Base-by-base conservation (phyloP, 2,329 filamentous ascomycete species). In the Cordyceps cateniannulata region DNA sequence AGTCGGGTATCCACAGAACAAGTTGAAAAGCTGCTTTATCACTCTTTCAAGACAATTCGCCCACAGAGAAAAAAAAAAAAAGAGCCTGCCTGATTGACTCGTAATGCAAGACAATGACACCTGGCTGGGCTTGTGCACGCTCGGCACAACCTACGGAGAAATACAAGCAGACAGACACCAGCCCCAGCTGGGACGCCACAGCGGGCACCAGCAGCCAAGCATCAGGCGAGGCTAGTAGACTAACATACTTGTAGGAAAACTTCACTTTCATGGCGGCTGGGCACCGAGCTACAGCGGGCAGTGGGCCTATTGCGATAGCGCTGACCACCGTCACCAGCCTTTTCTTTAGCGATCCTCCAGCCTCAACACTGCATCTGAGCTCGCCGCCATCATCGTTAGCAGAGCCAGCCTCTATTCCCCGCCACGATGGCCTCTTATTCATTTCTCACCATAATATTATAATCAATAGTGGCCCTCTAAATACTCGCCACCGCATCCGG, bases 391-490 rank as follows among this genome's bases (percentile, higher is more conserved):
- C 4, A 32, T 20, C 47, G 7, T 20, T 25, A 25, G 32, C 40
- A n/a, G n/a, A 20, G 38, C 9, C 42, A 27, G n/a, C 5, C 20
- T 47, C 5, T 48, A n/a, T 42, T 38, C 27, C 44, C 54, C 54
- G 54, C 54, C 54, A 57, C 54, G 44, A 57, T 57, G 38, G 16
- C 54, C n/a, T 57, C 54, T 16, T 27, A 16, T 55, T 32, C 6
- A 18, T 20, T 9, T 16, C 27, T 48, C 5, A 20, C n/a, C 9
- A n/a, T 49, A 4, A n/a, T 22, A 35, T 20, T 16, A 7, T 27
- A 48, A 3, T 25, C n/a, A 16, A 1, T n/a, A 14, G 9, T 25
- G 20, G 47, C 25, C 25, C 25, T 29, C 24, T 9, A 24, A 29
- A n/a, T 50, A 29, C 16, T 50, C 47, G 24, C 32, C 14, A 3